Evolutionary conservation across 2,329 filamentous ascomycete genomes (phyloP), one percentile per base, ranked within the genome.

Genomic region (Rhynchosporium agropyri): DNA sequence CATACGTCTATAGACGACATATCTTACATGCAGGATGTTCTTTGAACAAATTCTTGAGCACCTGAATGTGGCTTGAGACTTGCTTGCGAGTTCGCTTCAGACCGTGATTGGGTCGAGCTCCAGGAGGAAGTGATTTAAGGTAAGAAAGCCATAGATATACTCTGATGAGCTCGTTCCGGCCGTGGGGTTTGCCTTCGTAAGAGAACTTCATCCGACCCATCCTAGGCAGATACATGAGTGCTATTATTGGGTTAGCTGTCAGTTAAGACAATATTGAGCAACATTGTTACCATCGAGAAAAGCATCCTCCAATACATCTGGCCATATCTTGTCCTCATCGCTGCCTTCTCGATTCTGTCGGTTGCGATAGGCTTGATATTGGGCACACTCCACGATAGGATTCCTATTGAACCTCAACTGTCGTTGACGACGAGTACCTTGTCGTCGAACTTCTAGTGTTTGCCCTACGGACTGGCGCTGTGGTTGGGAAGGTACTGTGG

Each of bases 1-100:
- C 48, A 53, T 26, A 51, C 20, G 13, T 46, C 10, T 1, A 43
- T 48, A 3, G 12, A 56, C 9, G 28, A 3, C 10, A 26, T 26
- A 31, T 79, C 85, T 81, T 77, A 88, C 86, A 88, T 73, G 83
- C 85, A 49, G 84, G 81, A 66, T 89, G 79, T 60, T 83, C 81
- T 61, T 81, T 80, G 67, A 89, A 84, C 73, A 89, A 88, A 58
- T 84, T 84, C 77, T 89, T 89, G 61, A 89, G 77, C 13, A 90
- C 87, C 72, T 90, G 87, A 71, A 89, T 89, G 71, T 89, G 87
- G 71, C 86, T 89, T 2, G 86, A 89, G 4, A 89, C 85, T 70
- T 88, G 86, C 74, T 89, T 89, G 62, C 85, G 68, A 54, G 79
- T 70, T 66, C 80, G 72, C 66, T 72, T 73, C 69, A 79, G 77